Evolutionary conservation across 352 stramenopile genomes (phyloP), one percentile per base, ranked within the genome.

Genomic region (Globisporangium lucens): DNA sequence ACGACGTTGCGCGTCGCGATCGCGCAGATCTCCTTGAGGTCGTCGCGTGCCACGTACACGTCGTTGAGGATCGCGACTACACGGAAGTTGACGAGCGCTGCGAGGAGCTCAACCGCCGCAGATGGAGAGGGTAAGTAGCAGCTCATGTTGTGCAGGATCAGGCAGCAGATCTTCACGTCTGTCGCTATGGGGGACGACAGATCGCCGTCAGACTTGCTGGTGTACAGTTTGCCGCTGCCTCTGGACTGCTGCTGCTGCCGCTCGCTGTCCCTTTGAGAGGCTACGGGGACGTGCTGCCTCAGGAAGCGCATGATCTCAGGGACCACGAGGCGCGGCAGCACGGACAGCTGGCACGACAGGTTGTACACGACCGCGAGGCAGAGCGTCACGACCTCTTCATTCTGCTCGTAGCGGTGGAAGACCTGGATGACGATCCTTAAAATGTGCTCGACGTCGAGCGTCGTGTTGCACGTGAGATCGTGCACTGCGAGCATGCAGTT

Each of bases 401-500:
- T 83, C 47, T 70, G 67, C 1, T 68, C 69, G 22, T 90, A 80
- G 13, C 84, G 80, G 8, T 79, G 67, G 13, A 90, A 67, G 4
- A 92, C 84, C 38, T 92, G 84, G 27, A 85, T 73, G 15, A 90
- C 58, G 56, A 92, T 92, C 7, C 82, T 70, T 41, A 92, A 61
- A 24, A 92, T 76, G 64, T 89, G 77, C 33, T 85, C 78, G 22
- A 88, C 79, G 61, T 92, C 76, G 53, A 89, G 70, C 1, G 75
- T 82, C 38, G 77, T 71, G 57, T 77, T 89, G 59, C 84, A 83
- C 33, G 84, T 90, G 55, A 91, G 69, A 22, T 91, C 81, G 53
- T 90, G 80, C 29, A 92, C 83, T 7, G 85, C 89, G 43, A 94
- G 74, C 71, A 94, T 81, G 57, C 83, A 91, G 65, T 90, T 94